Evolutionary conservation across 179 eudicot genomes (phyloP), one percentile per base, ranked within the genome.

Genomic region (Spergularia azorica): DNA sequence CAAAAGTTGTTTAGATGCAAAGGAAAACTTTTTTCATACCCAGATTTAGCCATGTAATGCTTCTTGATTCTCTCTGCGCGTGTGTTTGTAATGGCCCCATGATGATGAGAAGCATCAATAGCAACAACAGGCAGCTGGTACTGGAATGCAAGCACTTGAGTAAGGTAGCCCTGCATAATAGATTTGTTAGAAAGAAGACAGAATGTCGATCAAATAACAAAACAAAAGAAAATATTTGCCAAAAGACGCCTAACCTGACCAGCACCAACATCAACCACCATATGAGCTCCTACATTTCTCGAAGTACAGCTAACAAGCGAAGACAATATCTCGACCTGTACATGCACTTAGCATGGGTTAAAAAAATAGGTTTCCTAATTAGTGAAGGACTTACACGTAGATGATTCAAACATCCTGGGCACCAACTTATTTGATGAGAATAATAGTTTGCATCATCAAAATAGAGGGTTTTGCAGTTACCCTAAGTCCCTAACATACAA

Each of bases 91-190:
- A 93, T 81, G 71, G 75, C 83, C 77, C 97, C 97, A 84, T 95
- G 97, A 78, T 93, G 97, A 76, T 88, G 88, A 83, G 91, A 90
- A 70, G 97, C 90, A 81, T 95, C 97, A 76, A 95, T 87, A 63
- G 98, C 98, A 82, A 89, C 84, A 54, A 95, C 97, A 77, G 88
- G 79, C 70, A 87, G 88, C 82, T 84, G 85, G 81, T 88, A 84
- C 76, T 95, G 87, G 80, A 95, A 95, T 79, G 92, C 89, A 81
- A 95, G 97, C 65, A 93, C 97, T 89, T 91, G 97, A 36, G 92
- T 85, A 61, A 95, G 98, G 83, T 95, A 95, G 57, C 98, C 98
- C 97, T 94, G 83, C 50, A 56, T 61, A 64, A 38, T 70, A 63
- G 38, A 57, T 59, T 55, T 12, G 73, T 73, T 70, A 81, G 63